phyloP scores from a whole-genome alignment of 805 yeast species.

The Teunomyces pallodes region DNA sequence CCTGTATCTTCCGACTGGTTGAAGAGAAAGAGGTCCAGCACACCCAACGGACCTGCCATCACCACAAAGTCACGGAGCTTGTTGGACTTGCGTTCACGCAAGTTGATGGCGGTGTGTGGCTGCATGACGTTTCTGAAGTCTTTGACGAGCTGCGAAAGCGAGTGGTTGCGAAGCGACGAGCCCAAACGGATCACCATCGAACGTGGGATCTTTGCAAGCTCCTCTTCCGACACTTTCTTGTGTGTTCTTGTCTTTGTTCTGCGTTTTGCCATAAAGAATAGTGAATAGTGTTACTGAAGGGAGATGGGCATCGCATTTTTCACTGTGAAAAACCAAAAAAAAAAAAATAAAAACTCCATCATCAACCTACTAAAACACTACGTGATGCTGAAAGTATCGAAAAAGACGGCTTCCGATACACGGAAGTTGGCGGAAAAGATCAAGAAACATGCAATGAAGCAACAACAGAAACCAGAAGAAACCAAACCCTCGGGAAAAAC shows the following conservation, averaged over 20 bases:
- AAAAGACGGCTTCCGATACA: constrained; percentile 25
- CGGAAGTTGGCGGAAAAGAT: constrained; percentile 58
- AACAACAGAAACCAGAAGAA: constrained; percentile 11
- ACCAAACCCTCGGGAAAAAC: background rate
- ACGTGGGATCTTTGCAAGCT: constrained; percentile 71
- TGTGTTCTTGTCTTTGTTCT: constrained; percentile 84
- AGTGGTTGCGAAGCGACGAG: constrained; percentile 68
- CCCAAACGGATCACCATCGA: constrained; percentile 95
- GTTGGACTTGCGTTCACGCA: constrained; percentile 83
- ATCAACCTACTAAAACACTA: too few species aligned
- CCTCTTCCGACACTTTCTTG: constrained; percentile 60
- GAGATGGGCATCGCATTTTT: background rate
- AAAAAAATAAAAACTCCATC: too few species aligned
- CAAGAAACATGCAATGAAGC: constrained; percentile 13
- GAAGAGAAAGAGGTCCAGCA: constrained; percentile 82
- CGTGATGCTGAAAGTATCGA: constrained; percentile 5
- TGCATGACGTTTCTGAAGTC: constrained; percentile 91
- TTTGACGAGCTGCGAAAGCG: constrained; percentile 77
- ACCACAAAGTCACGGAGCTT: constrained; percentile 89
- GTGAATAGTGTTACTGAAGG: background rate
- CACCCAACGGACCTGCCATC: constrained; percentile 98
- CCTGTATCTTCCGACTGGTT: constrained; percentile 78
- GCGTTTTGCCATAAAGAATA: constrained; percentile 37
- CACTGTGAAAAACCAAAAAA: background rate
- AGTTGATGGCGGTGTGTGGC: constrained; percentile 91